Evolutionary conservation across 768 basidiomycete species (phyloP).

Genomic region (Mycena chlorophos): DNA sequence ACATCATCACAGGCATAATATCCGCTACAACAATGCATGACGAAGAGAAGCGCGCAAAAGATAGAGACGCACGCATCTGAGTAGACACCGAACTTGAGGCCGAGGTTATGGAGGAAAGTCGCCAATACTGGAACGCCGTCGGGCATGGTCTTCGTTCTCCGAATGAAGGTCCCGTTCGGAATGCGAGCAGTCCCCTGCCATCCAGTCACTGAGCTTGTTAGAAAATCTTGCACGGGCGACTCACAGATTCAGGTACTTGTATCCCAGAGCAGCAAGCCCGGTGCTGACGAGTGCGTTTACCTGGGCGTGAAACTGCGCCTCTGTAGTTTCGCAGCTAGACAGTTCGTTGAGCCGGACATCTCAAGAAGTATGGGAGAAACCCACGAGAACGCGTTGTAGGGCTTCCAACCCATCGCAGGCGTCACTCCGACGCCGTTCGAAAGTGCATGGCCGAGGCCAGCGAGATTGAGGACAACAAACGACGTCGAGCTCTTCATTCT

Average conservation of each 20-base stretch:
- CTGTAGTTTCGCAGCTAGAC: background rate
- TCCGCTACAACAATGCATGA: constrained; percentile 31
- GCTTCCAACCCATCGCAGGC: background rate
- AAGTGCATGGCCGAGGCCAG: background rate
- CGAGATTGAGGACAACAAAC: background rate
- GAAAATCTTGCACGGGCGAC: no score
- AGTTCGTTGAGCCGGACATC: background rate
- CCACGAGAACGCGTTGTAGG: background rate
- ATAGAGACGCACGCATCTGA: constrained; percentile 2
- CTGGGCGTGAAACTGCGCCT: background rate
- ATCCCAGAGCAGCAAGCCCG: background rate
- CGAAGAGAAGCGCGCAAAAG: background rate
- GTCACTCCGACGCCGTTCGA: background rate
- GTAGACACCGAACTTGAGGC: constrained; percentile 66
- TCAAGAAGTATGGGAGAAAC: background rate
- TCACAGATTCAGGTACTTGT: background rate
- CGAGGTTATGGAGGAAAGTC: constrained; percentile 23
- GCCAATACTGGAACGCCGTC: constrained; percentile 25
- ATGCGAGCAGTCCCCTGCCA: background rate
- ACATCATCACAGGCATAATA: constrained; percentile 47
- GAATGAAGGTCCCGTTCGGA: background rate
- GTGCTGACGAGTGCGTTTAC: background rate
- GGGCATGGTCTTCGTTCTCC: constrained; percentile 21
- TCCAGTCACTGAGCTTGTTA: no score
- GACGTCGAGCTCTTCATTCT: no score